Evolutionary conservation across 2,329 filamentous ascomycete species (phyloP), one percentile per base, ranked within the genome.

Genomic region (Trichoderma atroviride): DNA sequence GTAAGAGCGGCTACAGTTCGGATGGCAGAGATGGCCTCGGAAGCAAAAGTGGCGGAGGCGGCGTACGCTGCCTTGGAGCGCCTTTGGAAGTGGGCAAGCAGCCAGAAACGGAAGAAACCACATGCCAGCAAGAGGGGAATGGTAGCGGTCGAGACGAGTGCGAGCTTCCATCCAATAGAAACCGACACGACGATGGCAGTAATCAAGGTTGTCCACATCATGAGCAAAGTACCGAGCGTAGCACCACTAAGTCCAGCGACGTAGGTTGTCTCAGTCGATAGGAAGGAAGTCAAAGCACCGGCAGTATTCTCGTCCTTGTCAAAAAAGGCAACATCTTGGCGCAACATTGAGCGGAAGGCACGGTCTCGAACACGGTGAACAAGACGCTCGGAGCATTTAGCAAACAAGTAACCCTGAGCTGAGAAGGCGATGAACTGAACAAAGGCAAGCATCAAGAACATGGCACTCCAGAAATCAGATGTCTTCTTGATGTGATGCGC

Each of bases 271-370:
- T 97, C 92, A 0, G 93, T 96, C 3, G 92, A 95, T 13, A 97
- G 83, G 81, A 97, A 96, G 0, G 92, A 93, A 0, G 94, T 97
- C 74, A 99, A 83, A 0, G 94, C 92, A 73, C 96, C 96, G 10
- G 93, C 91, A 6, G 92, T 94, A 78, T 98, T 97, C 79, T 96
- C 91, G 72, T 97, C 93, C 58, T 85, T 86, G 79, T 98, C 96
- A 75, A 97, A 99, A 79, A 94, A 98, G 35, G 89, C 84, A 70
- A 98, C 95, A 72, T 98, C 96, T 80, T 98, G 95, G 72, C 94
- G 92, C 63, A 98, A 88, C 83, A 99, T 93, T 33, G 91, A 86
- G 37, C 94, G 87, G 83, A 99, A 97, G 13, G 94, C 92, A 69
- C 85, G 85, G 78, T 96, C 89, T 74, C 96, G 89, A 1, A 95